phyloP scores from a whole-genome alignment of 129 eudicot genomes.

The Chrysanthemum makinoi region DNA sequence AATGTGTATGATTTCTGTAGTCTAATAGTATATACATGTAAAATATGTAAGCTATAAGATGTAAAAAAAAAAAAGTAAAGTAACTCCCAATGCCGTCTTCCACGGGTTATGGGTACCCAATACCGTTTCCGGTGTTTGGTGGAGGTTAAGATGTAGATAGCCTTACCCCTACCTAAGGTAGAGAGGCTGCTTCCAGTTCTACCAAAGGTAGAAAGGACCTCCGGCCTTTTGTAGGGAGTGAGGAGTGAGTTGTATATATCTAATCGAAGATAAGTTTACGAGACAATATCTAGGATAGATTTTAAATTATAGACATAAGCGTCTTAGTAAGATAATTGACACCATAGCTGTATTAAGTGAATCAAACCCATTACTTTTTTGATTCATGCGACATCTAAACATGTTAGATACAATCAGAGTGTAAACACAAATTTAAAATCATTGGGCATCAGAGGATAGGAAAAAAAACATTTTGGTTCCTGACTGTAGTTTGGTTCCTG shows the following conservation, averaged over 20 bases:
- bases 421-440: background rate
- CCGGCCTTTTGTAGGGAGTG: too few relatives aligned
- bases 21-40: background rate
- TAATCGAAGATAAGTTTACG: background rate
- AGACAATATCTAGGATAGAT: background rate
- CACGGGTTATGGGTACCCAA: too few relatives aligned
- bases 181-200: too few relatives aligned
- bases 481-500: conserved; percentile 96
- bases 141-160: too few relatives aligned
- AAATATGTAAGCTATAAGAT: background rate
- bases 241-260: background rate
- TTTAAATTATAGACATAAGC: conserved; percentile 4
- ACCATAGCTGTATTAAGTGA: background rate
- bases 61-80: too few relatives aligned
- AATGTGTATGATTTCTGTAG: conserved; percentile 8
- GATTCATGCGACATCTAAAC: background rate
- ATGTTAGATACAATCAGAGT: background rate
- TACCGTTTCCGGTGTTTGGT: too few relatives aligned
- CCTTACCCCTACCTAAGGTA: too few relatives aligned
- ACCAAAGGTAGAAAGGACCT: too few relatives aligned
- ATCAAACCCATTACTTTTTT: background rate
- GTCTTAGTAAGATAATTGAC: too few relatives aligned
- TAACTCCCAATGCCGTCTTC: too few relatives aligned
- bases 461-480: conserved; percentile 32
- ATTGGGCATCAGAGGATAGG: background rate